Evolutionary conservation across 2,329 filamentous ascomycete species (phyloP), one percentile per base, ranked within the genome.

Genomic region (Thermoascus crustaceus): DNA sequence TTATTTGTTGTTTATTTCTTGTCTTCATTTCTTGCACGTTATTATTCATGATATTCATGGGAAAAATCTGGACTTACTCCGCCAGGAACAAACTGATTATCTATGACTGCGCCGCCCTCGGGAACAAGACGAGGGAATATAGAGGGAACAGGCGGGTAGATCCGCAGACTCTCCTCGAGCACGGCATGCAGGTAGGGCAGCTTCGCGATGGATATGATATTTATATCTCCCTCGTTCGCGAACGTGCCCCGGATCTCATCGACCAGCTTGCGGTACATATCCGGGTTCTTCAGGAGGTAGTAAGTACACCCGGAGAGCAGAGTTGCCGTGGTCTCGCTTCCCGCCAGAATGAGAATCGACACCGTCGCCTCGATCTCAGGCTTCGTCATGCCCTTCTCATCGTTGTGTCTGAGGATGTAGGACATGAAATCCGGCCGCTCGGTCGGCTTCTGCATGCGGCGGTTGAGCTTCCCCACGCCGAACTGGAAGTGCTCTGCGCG

Each of bases 141-240:
- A 19, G 21, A 35, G 3, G 54, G 46, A 1, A 61, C 58, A 0
- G 64, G 55, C 0, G 68, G 65, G 2, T 61, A 58, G 33, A 69
- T 45, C 20, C 68, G 61, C 40, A 70, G 50, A 0, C 59, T 46
- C 41, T 72, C 67, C 32, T 70, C 60, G 10, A 71, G 55, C 34
- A 57, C 60, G 1, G 65, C 66, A 4, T 57, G 55, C 0, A 71
- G 48, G 35, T 67, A 69, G 1, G 51, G 47, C 8, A 68, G 49
- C 5, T 35, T 16, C 41, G 39, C 2, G 1, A 55, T 45, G 2
- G 41, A 43, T n/a, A 39, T 35, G 5, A 54, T 50, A 0, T 42
- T 45, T 39, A 71, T 69, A 1, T 52, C 40, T 5, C 41, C 16
- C 14, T 55, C 45, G 16, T 13, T 14, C 1, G 14, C 7, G 31